These are phyloP conservation scores for Amphichorda felina DNA, from an alignment of 2,329 filamentous ascomycete species.

Conservation along the genomic window DNA sequence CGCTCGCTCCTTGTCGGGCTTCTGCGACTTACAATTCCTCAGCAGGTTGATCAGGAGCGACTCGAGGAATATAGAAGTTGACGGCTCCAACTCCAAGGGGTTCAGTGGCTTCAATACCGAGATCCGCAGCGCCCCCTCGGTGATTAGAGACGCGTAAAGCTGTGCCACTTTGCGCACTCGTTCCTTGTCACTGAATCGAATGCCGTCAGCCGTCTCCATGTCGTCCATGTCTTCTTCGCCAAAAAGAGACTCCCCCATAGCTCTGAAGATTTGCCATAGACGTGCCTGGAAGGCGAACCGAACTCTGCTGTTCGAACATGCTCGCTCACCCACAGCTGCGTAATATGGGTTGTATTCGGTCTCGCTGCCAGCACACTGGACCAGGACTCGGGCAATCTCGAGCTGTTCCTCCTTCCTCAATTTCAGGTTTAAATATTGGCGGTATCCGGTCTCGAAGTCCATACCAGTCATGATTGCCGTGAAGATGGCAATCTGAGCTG, in stretches of 20 bases:
- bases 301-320: conserved; percentile 65
- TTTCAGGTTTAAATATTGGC: conserved; percentile 67
- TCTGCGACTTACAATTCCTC: conserved; percentile 39
- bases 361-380: conserved; percentile 80
- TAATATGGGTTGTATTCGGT: conserved; percentile 88
- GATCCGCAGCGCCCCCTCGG: conserved; percentile 31
- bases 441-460: conserved; percentile 74
- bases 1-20: conserved; percentile 37
- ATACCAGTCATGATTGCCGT: conserved; percentile 76
- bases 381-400: conserved; percentile 77
- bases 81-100: conserved; percentile 63
- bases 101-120: conserved; percentile 58
- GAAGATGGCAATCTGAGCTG: conserved; percentile 84
- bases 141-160: conserved; percentile 40
- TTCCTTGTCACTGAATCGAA: conserved; percentile 32
- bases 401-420: conserved; percentile 78
- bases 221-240: conserved; percentile 47
- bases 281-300: conserved; percentile 80
- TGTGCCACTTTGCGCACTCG: conserved; percentile 40
- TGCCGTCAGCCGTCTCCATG: conserved; percentile 35
- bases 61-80: conserved; percentile 69
- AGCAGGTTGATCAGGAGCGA: conserved; percentile 68
- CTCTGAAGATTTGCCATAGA: conserved; percentile 75
- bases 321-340: conserved; percentile 65
- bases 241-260: conserved; percentile 70